Conservation (phyloP, 768 basidiomycete species). For the Termitomyces sp. region DNA sequence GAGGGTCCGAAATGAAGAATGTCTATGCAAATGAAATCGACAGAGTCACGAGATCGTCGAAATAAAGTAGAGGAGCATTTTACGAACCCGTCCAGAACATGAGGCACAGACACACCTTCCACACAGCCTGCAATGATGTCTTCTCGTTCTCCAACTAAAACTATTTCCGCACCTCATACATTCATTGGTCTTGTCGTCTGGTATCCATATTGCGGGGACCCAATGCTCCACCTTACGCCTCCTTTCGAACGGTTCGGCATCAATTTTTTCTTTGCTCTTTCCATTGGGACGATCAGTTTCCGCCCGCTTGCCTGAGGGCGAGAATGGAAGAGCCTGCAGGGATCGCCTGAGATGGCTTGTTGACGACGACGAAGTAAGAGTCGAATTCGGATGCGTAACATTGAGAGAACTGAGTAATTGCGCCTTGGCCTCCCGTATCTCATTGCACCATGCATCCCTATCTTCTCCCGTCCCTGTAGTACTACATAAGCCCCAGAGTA, state of each 20-base stretch:
- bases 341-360: slow-evolving; percentile 71
- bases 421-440: slow-evolving; percentile 66
- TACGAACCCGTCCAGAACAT: slow-evolving; percentile 72
- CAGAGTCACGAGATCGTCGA: background rate
- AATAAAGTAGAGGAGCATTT: background rate
- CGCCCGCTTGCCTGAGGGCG: slow-evolving; percentile 45
- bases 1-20: slow-evolving; percentile 70
- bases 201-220: slow-evolving; percentile 90
- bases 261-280: slow-evolving; percentile 13
- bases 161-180: slow-evolving; percentile 81
- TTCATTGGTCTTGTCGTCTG: slow-evolving; percentile 73
- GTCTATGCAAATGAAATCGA: slow-evolving; percentile 44
- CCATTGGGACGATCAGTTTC: slow-evolving; percentile 20
- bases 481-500: background rate
- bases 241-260: slow-evolving; percentile 24
- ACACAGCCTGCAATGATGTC: slow-evolving; percentile 86
- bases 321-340: slow-evolving; percentile 69
- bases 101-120: slow-evolving; percentile 81
- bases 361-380: slow-evolving; percentile 71
- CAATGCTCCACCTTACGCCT: slow-evolving; percentile 70
- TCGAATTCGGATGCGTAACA: slow-evolving; percentile 72
- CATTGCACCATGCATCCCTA: slow-evolving; percentile 59
- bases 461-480: slow-evolving; percentile 47
- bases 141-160: slow-evolving; percentile 74
- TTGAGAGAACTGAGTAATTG: slow-evolving; percentile 68